Base-by-base conservation (phyloP, 805 yeast species). In the Candida germanica region DNA sequence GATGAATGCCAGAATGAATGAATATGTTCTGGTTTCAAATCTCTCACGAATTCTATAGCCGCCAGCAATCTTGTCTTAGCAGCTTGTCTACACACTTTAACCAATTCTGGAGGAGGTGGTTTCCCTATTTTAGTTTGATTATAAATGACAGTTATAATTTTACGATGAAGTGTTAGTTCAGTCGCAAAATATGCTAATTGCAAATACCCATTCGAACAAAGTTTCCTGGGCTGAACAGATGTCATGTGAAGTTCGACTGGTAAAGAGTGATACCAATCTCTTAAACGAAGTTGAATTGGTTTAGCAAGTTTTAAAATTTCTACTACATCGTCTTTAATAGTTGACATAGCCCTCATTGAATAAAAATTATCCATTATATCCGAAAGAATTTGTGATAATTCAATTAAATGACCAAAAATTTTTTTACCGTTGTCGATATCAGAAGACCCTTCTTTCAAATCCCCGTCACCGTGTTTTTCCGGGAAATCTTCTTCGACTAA, bases 1-100 rank as follows among this genome's bases (percentile, higher is more conserved):
- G 88, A 77, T 1, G 88, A 77, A 59, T 86, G 93, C 96, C 96
- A 89, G 56, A 87, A 88, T 8, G 95, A 78, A 53, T 81, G 89
- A 31, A 87, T 71, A 51, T 87, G 95, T 47, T 87, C 95, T 7
- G 83, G 81, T 47, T 80, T 81, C 55, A 89, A 68, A 41, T 79
- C 82, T 33, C 81, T 65, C 7, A 86, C 80, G 56, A 87, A 84
- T 36, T 84, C 93, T 42, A 85, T 76, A 0, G 96, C 86, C 0
- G 96, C 95, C 6, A 76, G 61, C 12, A 89, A 66, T 51, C 98
- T 67, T 1, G 94, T 83, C 39, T 73, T 78, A 1, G 96, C 97
- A 0, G 96, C 96, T 19, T 81, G 69, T 28, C 96, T 71, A 54
- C 96, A 87, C 1, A 88, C 88, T 29, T 47, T 51, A 3, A 62